Base-by-base conservation (phyloP, 345 rosid species). In the Alliaria petiolata region DNA sequence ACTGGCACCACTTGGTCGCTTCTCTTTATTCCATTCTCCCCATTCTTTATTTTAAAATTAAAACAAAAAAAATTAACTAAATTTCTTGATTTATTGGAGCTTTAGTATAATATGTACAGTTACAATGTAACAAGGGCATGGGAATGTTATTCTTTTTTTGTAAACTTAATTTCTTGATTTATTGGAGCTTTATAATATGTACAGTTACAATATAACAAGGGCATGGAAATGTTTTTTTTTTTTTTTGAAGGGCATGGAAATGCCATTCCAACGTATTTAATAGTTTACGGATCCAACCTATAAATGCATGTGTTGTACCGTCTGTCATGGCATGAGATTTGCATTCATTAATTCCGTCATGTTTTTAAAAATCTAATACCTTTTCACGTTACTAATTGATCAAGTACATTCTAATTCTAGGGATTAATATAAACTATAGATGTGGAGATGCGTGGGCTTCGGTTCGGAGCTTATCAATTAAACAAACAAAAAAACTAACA, bases 1-100 rank as follows among this genome's bases (percentile, higher is more conserved):
- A 54, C 35, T 39, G 67, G 67, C 30, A 62, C 42, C 42, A 10
- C 62, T 68, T 54, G 62, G 76, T 68, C 83, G 76, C 67, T 70
- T 63, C 72, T 78, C 85, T 83, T 39, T 59, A 54, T 73, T 85
- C 79, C 71, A 64, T 78, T 79, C 79, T 53, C 38, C 44, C 62
- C 44, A 19, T 26, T 34, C 34, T 56, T 58, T 40, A 43, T 8
- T 42, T 5, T 50, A 16, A 16, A 20, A 5, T 9, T n/a, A n/a
- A 55, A n/a, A 35, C 0, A 56, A 17, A 16, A 34, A 0, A 16
- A n/a, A n/a, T n/a, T 2, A 1, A 14, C 1, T 3, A n/a, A 33
- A 17, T 4, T 43, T 49, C 1, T 52, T n/a, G 20, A 63, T 34
- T 53, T 63, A 33, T 33, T 43, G 17, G 36, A n/a, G 20, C 13